These are phyloP conservation scores for Dothistroma septosporum DNA, from an alignment of 2,329 filamentous ascomycete genomes.

Conservation along the genomic window DNA sequence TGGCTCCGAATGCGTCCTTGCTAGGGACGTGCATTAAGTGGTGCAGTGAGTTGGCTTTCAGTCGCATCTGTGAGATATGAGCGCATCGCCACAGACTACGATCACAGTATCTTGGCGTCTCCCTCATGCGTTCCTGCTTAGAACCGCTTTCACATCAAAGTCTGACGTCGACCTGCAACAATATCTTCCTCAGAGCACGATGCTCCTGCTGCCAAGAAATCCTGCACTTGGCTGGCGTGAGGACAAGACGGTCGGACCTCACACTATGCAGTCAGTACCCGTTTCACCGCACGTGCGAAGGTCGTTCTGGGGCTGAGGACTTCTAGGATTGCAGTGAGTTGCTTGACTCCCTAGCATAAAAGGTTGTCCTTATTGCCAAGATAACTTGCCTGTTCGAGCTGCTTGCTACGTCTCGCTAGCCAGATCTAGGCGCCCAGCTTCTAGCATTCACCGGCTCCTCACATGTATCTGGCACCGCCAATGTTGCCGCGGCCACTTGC, in stretches of 20 bases:
- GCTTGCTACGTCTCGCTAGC: neutral
- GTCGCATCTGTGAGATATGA: neutral
- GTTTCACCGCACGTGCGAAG: neutral
- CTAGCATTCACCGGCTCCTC: neutral
- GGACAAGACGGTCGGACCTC: neutral
- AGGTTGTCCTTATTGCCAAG: constrained; percentile 6
- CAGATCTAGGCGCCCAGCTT: neutral
- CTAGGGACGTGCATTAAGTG: neutral
- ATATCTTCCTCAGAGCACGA: neutral
- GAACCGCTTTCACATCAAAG: neutral
- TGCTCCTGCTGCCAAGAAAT: neutral
- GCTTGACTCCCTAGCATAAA: constrained; percentile 2
- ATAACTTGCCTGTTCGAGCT: neutral
- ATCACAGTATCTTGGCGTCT: neutral
- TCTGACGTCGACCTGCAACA: neutral
- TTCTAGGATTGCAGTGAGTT: neutral
- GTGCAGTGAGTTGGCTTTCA: neutral
- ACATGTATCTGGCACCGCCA: neutral
- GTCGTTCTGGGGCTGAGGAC: neutral
- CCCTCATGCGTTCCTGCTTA: neutral
- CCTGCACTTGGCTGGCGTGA: neutral
- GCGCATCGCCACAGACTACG: neutral
- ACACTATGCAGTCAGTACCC: neutral
- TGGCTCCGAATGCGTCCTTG: neutral
- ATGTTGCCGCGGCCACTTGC: neutral